Evolutionary conservation across 1,284 basidiomycete species (phyloP).

Genomic region (Cryptococcus wingfieldii): DNA sequence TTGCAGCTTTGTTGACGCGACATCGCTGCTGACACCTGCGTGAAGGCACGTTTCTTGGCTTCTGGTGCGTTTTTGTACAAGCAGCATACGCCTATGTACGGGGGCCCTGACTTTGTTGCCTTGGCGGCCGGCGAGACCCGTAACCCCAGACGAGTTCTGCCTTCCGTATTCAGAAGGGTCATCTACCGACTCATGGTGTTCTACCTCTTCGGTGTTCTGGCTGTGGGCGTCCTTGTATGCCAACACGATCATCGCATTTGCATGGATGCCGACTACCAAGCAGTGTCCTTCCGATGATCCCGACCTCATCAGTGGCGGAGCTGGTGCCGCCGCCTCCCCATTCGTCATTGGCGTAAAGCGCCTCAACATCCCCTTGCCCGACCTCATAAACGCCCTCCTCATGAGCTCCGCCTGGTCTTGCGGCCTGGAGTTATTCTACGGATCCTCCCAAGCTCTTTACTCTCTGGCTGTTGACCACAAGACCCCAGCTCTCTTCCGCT

Average conservation of each 20-base stretch:
- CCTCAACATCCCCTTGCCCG: slow-evolving; percentile 38
- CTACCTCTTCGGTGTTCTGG: slow-evolving; percentile 57
- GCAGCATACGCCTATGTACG: slow-evolving; percentile 26
- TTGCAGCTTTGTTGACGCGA: slow-evolving; percentile 24
- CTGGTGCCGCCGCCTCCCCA: neutral
- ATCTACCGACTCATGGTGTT: slow-evolving; percentile 64
- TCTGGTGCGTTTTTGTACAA: slow-evolving; percentile 18
- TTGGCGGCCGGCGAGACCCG: slow-evolving; percentile 31
- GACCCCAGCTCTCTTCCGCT: slow-evolving; percentile 28
- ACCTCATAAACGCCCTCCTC: slow-evolving; percentile 37
- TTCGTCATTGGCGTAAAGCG: slow-evolving; percentile 29
- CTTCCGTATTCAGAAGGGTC: slow-evolving; percentile 65
- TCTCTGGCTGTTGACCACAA: slow-evolving; percentile 31
- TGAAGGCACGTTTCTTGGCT: slow-evolving; percentile 19
- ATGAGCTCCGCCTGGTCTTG: slow-evolving; percentile 30
- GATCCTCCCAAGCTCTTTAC: slow-evolving; percentile 30
- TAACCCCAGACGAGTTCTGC: slow-evolving; percentile 66
- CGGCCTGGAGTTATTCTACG: slow-evolving; percentile 32
- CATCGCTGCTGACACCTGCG: slow-evolving; percentile 3
- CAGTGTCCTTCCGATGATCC: neutral
- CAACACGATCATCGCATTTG: neutral
- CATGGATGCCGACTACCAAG: neutral
- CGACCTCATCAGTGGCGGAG: neutral
- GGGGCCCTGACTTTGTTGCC: slow-evolving; percentile 28
- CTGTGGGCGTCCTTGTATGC: slow-evolving; percentile 57